Evolutionary conservation across 2,329 filamentous ascomycete species (phyloP), one percentile per base, ranked within the genome.

Genomic region (Apiospora hydei): DNA sequence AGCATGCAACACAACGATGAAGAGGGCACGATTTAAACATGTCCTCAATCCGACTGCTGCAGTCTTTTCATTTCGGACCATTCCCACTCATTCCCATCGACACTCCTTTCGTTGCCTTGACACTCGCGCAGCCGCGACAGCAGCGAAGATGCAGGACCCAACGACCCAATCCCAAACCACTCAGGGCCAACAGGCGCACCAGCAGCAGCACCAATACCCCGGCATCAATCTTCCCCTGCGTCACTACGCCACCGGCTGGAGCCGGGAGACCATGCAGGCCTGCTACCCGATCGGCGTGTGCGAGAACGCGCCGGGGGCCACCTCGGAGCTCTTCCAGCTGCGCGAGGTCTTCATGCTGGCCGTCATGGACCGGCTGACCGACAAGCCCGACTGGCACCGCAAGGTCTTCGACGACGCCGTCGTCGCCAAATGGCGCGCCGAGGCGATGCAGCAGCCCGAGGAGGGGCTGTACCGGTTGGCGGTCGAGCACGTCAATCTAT

Each of bases 281-380:
- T 38, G 16, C 30, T 76, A 74, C 70, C 64, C 53, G 7, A 26
- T 67, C 6, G 71, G 68, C 13, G 41, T 53, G 43, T 57, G 38
- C 46, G 43, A 10, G 8, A 26, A 34, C 24, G 34, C 18, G 13
- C 38, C 38, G 2, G 68, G 68, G 14, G 38, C 53, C 21, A 30
- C 30, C 4, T 72, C 71, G 21, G 53, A 71, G 1, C 53, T 75
- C 46, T 67, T 80, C n/a, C 73, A 68, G 11, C 72, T 80, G 13
- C 81, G 81, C 21, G 82, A 84, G 74, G 72, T 81, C 4, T 77
- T 77, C 43, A 83, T 84, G 80, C 76, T 84, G 75, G 79, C 81
- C 66, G 61, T 71, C 6, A 64, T 64, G 57, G 57, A 64, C 30
- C 34, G 16, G 8, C 75, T 84, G 34, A 82, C 82, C 1, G 81